Conservation (phyloP, 495 filamentous ascomycete species). For the Haplographium delicatum region DNA sequence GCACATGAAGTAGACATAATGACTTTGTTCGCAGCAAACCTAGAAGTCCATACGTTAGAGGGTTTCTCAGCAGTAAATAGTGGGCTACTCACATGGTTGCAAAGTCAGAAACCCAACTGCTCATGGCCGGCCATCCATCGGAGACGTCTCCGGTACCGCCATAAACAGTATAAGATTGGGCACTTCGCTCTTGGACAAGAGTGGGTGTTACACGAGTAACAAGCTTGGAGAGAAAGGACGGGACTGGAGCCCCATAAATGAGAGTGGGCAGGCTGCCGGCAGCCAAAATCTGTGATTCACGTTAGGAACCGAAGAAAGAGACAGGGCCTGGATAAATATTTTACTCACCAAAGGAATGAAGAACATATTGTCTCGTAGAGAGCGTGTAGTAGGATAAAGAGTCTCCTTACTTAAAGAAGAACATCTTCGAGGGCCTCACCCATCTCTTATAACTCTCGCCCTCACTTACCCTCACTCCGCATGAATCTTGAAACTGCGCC, state of each 20-base stretch:
- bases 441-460: background rate
- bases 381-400: background rate
- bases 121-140: conserved; percentile 25
- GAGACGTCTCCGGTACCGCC: conserved; percentile 18
- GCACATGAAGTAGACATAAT: conserved; percentile 39
- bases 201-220: background rate
- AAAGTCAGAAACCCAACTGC: conserved; percentile 20
- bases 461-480: background rate
- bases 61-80: background rate
- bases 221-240: conserved; percentile 4
- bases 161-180: conserved; percentile 10
- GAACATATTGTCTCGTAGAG: background rate
- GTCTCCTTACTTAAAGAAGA: background rate
- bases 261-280: conserved; percentile 15
- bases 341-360: conserved; percentile 1
- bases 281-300: conserved; percentile 7
- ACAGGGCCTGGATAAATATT: no score
- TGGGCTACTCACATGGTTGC: conserved; percentile 23
- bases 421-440: background rate
- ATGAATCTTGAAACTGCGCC: conserved; percentile 9
- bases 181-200: background rate
- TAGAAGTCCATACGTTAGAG: conserved; percentile 12
- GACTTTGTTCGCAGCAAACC: conserved; percentile 38
- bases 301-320: background rate
- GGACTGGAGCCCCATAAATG: conserved; percentile 13